Evolutionary conservation across 805 yeast genomes (phyloP).

Genomic region (Candida lessepsii): DNA sequence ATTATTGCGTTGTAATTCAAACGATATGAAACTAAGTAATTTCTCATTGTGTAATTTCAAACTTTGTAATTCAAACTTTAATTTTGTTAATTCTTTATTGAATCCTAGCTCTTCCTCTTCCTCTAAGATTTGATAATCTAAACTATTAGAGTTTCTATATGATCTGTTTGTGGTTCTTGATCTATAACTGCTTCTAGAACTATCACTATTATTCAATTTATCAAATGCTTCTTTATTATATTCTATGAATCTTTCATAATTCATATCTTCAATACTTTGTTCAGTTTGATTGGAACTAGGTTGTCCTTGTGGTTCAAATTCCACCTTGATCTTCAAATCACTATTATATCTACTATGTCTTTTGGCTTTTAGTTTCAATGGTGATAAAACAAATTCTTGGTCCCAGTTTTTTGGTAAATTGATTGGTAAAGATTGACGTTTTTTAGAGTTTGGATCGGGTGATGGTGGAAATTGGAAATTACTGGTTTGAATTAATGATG

Average conservation of each 20-base stretch:
- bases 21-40: constrained; percentile 55
- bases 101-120: constrained; percentile 6
- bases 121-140: constrained; percentile 18
- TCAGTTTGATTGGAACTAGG: no score
- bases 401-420: constrained; percentile 32
- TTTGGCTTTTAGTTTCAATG: constrained; percentile 34
- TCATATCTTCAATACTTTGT: no score
- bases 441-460: constrained; percentile 30
- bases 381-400: constrained; percentile 40
- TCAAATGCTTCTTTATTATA: constrained; percentile 11
- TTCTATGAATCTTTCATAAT: constrained; percentile 2
- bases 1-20: constrained; percentile 50
- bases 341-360: constrained; percentile 41
- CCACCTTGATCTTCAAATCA: constrained; percentile 43
- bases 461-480: constrained; percentile 30
- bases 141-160: constrained; percentile 6
- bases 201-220: constrained; percentile 7
- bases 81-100: constrained; percentile 42
- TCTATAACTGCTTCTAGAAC: not conserved
- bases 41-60: constrained; percentile 56
- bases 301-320: constrained; percentile 31
- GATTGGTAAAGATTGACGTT: constrained; percentile 38
- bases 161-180: constrained; percentile 1
- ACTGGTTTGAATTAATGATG: constrained; percentile 15
- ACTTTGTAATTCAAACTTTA: constrained; percentile 54